Percentiles rank a stretch among this genome's conserved stretches.
Conservation (phyloP, 2,329 filamentous ascomycete species). For the Colletotrichum melonis region DNA sequence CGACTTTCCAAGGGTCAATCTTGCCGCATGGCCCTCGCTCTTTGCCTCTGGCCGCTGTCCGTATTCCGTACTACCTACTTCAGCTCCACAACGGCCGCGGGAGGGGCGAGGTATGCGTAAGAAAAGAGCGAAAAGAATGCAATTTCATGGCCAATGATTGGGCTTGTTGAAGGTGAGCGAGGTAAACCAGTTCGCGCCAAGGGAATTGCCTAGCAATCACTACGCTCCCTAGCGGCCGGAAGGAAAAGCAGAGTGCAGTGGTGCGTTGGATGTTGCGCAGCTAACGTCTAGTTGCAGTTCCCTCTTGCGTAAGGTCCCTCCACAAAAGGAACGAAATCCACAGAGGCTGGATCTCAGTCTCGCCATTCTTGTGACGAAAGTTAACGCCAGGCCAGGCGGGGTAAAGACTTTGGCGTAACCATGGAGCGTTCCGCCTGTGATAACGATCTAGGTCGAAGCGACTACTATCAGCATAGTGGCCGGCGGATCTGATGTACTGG, state of each 20-base stretch:
- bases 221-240: neutral
- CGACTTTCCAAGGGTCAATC: neutral
- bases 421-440: neutral
- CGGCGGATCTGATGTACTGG: neutral
- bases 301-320: neutral
- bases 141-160: neutral
- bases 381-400: neutral
- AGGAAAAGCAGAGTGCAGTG: slow-evolving; percentile 3
- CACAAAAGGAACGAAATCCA: neutral
- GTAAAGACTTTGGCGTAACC: neutral
- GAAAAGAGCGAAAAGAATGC: neutral
- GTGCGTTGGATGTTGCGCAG: slow-evolving; percentile 23
- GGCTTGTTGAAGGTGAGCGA: neutral
- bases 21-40: slow-evolving; percentile 18
- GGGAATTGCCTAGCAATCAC: neutral
- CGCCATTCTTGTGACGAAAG: neutral
- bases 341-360: neutral
- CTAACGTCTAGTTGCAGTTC: slow-evolving; percentile 5
- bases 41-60: neutral
- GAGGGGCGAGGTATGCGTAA: slow-evolving; percentile 1
- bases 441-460: neutral
- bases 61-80: neutral
- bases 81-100: slow-evolving; percentile 11
- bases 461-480: neutral
- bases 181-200: neutral